Evolutionary conservation across 139 green algal species (phyloP).

Genomic region (Chlamydomonas sp.): DNA sequence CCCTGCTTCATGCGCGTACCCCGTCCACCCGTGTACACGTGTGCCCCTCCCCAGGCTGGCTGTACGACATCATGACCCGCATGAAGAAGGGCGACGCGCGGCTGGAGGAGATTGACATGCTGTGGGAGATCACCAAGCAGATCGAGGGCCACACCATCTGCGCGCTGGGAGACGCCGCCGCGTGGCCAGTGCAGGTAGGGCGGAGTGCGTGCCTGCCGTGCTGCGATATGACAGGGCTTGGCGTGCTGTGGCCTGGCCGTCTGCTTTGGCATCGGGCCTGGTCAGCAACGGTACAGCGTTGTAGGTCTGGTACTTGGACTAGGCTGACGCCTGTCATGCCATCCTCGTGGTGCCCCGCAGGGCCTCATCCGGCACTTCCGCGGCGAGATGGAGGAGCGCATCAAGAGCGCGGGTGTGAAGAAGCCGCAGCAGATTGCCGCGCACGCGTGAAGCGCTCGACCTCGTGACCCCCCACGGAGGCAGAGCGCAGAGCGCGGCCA

Average conservation of each 20-base stretch:
- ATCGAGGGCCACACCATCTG: constrained; percentile 98
- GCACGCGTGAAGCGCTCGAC: too few relatives aligned
- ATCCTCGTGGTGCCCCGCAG: constrained; percentile 29
- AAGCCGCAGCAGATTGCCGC: constrained; percentile 28
- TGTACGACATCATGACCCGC: constrained; percentile 93
- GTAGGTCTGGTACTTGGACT: not conserved
- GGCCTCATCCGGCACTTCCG: constrained; percentile 98
- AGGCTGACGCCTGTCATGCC: not conserved
- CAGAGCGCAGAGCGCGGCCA: too few relatives aligned
- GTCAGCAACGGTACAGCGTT: not conserved
- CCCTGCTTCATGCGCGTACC: too few relatives aligned
- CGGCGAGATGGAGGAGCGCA: constrained; percentile 71
- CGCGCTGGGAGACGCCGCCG: constrained; percentile 96
- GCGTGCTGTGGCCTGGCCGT: not conserved
- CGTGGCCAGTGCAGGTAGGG: constrained; percentile 90
- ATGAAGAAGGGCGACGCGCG: constrained; percentile 83
- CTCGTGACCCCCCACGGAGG: too few relatives aligned
- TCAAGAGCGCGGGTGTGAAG: constrained; percentile 44
- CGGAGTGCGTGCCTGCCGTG: not conserved
- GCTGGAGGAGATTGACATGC: constrained; percentile 99
- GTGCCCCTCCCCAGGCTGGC: constrained; percentile 60
- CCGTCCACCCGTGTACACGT: too few relatives aligned
- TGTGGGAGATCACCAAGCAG: constrained; percentile 97
- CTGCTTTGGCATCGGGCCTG: not conserved
- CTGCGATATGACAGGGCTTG: not conserved